These are phyloP conservation scores for Candida maltosa DNA, from an alignment of 805 yeast genomes.

Conservation along the genomic window DNA sequence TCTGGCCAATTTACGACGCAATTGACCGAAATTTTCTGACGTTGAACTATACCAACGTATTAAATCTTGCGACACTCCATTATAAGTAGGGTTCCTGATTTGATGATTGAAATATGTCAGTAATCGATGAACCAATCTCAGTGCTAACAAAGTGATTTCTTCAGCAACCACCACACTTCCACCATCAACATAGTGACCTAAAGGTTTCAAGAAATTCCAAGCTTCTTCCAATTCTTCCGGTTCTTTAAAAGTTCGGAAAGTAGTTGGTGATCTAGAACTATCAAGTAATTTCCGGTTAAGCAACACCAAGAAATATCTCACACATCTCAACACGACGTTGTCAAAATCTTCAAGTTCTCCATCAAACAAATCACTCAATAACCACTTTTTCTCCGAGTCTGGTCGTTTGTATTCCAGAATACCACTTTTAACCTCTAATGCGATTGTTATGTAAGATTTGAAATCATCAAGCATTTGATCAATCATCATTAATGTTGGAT, in stretches of 20 bases:
- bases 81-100: conserved; percentile 55
- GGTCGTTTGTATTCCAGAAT: conserved; percentile 58
- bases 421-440: conserved; percentile 70
- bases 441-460: conserved; percentile 69
- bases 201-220: conserved; percentile 72
- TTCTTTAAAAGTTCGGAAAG: conserved; percentile 82
- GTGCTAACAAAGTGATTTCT: conserved; percentile 63
- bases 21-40: conserved; percentile 67
- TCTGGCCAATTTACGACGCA: conserved; percentile 79
- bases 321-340: conserved; percentile 66
- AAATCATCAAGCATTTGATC: conserved; percentile 91
- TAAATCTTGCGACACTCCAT: conserved; percentile 32
- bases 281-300: conserved; percentile 77
- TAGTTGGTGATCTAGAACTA: conserved; percentile 56
- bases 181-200: conserved; percentile 76
- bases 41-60: conserved; percentile 65
- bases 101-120: conserved; percentile 71
- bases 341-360: conserved; percentile 52
- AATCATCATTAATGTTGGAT: conserved; percentile 92
- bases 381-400: conserved; percentile 61
- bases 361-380: conserved; percentile 61
- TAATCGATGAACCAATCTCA: conserved; percentile 66
- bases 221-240: conserved; percentile 85
- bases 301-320: conserved; percentile 65
- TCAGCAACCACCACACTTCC: conserved; percentile 81